These are phyloP conservation scores for Stagonosporopsis rhizophila DNA, from an alignment of 2,329 filamentous ascomycete species.

Conservation along the genomic window DNA sequence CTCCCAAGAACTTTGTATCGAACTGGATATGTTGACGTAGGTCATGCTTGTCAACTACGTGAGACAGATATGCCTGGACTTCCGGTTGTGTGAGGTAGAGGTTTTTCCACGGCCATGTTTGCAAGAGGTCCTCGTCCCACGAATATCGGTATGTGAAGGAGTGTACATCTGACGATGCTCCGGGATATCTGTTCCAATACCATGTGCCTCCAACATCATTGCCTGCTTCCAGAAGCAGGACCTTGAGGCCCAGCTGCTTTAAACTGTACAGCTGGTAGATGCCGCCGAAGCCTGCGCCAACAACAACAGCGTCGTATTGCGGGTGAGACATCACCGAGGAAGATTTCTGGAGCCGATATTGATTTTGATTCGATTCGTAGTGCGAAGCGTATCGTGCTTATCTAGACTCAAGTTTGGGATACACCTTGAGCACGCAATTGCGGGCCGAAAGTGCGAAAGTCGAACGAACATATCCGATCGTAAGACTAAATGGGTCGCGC, in stretches of 20 bases:
- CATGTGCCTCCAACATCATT: not conserved
- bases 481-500: not conserved
- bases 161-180: conserved; percentile 11
- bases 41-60: not conserved
- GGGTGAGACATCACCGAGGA: not conserved
- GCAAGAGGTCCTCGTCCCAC: not conserved
- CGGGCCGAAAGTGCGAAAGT: not conserved
- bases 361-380: not conserved
- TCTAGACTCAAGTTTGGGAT: not conserved
- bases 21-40: not conserved
- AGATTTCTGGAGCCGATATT: not conserved
- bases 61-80: not conserved
- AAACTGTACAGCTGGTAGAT: not conserved
- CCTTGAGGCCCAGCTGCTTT: not conserved
- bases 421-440: not conserved
- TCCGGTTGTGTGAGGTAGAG: not conserved
- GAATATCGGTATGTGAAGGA: conserved; percentile 5
- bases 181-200: not conserved
- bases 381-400: not conserved
- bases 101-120: conserved; percentile 2
- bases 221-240: not conserved
- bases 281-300: not conserved
- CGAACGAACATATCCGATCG: not conserved
- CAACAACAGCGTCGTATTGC: not conserved
- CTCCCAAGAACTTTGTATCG: not conserved